phyloP scores from a whole-genome alignment of 2,329 filamentous ascomycete species.

The Bipolaris oryzae region DNA sequence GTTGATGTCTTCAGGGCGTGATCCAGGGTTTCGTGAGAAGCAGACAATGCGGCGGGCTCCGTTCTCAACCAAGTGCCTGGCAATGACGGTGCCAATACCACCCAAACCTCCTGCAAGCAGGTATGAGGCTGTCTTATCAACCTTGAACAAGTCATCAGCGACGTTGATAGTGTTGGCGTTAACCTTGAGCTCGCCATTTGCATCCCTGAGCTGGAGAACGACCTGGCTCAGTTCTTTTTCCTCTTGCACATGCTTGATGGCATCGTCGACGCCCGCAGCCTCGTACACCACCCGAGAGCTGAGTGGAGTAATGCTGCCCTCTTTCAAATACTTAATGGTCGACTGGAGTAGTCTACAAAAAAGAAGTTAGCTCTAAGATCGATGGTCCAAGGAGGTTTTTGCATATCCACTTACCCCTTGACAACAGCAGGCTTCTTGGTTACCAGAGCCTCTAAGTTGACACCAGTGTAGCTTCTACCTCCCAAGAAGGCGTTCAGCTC shows the following conservation, averaged over 20 bases:
- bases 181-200: neutral
- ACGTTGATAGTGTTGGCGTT: neutral
- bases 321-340: neutral
- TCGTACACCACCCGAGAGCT: neutral
- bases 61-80: constrained; percentile 23
- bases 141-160: neutral
- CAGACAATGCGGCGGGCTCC: constrained; percentile 26
- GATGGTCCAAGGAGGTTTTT: neutral
- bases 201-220: neutral
- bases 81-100: constrained; percentile 26
- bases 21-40: constrained; percentile 21
- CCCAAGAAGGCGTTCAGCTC: constrained; percentile 20
- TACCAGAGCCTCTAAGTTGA: neutral
- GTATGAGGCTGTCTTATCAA: constrained; percentile 17
- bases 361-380: neutral
- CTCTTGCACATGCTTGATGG: neutral
- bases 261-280: neutral
- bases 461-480: constrained; percentile 3
- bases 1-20: neutral
- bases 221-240: neutral
- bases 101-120: constrained; percentile 33
- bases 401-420: neutral
- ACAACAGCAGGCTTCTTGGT: neutral
- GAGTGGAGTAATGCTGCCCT: neutral
- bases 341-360: neutral